Conservation (phyloP, 306 rosid genomes). For the Purshia tridentata region DNA sequence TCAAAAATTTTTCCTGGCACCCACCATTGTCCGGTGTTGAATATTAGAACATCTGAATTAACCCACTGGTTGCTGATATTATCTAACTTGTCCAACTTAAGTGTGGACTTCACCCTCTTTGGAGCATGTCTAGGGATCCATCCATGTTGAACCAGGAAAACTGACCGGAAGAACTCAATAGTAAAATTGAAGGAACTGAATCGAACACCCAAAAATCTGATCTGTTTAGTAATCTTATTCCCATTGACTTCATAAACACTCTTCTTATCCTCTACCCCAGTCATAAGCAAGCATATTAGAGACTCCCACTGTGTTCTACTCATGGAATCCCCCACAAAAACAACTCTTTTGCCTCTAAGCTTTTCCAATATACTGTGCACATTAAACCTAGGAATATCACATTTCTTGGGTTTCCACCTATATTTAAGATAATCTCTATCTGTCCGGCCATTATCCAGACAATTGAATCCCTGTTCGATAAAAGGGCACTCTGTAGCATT, state of each 20-base stretch:
- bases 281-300: constrained; percentile 78
- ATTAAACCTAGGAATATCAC: constrained; percentile 54
- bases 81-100: constrained; percentile 68
- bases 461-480: constrained; percentile 74
- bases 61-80: constrained; percentile 65
- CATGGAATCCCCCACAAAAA: constrained; percentile 91
- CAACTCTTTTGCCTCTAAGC: constrained; percentile 66
- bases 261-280: constrained; percentile 70
- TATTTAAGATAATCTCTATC: constrained; percentile 64
- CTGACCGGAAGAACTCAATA: constrained; percentile 74
- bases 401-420: constrained; percentile 73
- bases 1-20: constrained; percentile 77
- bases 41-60: constrained; percentile 75
- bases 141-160: constrained; percentile 72
- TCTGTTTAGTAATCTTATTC: constrained; percentile 61
- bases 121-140: constrained; percentile 59
- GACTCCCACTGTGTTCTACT: constrained; percentile 95
- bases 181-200: constrained; percentile 76
- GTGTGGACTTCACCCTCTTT: constrained; percentile 74
- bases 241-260: constrained; percentile 74
- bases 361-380: constrained; percentile 50
- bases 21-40: constrained; percentile 99
- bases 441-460: constrained; percentile 66
- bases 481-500: constrained; percentile 84
- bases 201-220: constrained; percentile 69